These are phyloP conservation scores for Cordyceps fumosorosea DNA, from an alignment of 2,329 filamentous ascomycete species.

Conservation along the genomic window DNA sequence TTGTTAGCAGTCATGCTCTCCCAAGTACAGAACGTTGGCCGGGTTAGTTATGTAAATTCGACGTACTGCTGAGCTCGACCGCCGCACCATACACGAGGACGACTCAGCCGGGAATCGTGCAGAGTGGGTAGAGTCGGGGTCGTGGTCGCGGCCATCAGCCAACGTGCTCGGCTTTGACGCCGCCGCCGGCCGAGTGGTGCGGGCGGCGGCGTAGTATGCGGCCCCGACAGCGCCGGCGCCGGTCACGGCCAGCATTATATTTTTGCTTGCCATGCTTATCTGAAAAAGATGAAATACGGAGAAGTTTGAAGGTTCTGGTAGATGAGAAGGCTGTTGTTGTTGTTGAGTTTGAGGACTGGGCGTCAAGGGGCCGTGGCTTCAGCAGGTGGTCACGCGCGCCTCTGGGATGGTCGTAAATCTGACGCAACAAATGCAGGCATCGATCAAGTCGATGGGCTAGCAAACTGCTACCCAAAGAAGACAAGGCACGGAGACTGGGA, in stretches of 20 bases:
- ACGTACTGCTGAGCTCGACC: neutral
- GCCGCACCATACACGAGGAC: too few species aligned
- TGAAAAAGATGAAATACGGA: neutral
- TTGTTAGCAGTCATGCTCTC: neutral
- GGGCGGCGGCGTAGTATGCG: neutral
- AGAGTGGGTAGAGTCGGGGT: too few species aligned
- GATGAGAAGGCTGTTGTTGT: too few species aligned
- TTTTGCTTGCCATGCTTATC: neutral
- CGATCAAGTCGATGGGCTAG: too few species aligned
- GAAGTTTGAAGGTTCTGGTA: too few species aligned
- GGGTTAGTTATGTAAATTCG: too few species aligned
- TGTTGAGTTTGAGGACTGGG: too few species aligned
- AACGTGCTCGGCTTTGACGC: neutral
- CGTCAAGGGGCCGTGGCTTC: too few species aligned
- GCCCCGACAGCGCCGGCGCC: slow-evolving; percentile 5
- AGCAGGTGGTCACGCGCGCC: neutral
- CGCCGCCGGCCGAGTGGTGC: neutral
- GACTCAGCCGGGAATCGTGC: too few species aligned
- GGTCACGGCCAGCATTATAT: neutral
- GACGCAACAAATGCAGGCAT: neutral
- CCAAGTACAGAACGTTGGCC: too few species aligned
- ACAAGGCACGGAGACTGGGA: neutral
- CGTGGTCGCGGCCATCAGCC: neutral
- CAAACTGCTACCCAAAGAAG: neutral
- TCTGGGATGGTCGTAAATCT: neutral